Evolutionary conservation across 352 stramenopile genomes (phyloP).

Genomic region (Pythium sp.): DNA sequence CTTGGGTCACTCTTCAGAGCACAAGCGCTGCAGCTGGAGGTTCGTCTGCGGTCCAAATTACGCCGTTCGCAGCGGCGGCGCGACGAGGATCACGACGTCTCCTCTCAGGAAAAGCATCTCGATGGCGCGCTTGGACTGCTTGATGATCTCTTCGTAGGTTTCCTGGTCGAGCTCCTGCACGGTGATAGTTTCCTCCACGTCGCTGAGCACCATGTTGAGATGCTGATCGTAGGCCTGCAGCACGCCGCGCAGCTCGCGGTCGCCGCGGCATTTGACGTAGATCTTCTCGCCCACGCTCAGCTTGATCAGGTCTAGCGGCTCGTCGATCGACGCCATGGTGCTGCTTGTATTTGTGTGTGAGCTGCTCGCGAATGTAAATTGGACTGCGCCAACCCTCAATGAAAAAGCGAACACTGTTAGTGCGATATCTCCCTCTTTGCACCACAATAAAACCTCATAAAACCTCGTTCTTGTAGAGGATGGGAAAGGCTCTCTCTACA

Average conservation of each 20-base stretch:
- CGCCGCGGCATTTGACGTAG: constrained; percentile 98
- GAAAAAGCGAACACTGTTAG: background rate
- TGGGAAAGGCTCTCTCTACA: constrained; percentile 7
- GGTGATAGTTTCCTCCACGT: constrained; percentile 99
- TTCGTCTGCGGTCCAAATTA: constrained; percentile 19
- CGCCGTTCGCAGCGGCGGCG: constrained; percentile 93
- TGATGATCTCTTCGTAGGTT: constrained; percentile 97
- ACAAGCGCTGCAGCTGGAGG: background rate
- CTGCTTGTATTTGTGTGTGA: background rate
- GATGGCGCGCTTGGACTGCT: constrained; percentile 93
- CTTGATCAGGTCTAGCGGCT: constrained; percentile 98
- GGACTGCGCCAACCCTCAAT: background rate
- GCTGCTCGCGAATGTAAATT: background rate
- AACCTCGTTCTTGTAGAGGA: constrained; percentile 23
- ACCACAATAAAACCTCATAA: constrained; percentile 9
- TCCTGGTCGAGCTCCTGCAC: constrained; percentile 96
- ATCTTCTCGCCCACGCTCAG: constrained; percentile 98
- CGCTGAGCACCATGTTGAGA: constrained; percentile 98
- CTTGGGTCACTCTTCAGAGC: background rate
- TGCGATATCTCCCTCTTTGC: constrained; percentile 1
- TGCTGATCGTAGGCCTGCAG: constrained; percentile 99
- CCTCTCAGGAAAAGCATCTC: constrained; percentile 99
- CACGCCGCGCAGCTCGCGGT: constrained; percentile 95
- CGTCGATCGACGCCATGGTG: constrained; percentile 86
- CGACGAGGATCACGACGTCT: constrained; percentile 98